Evolutionary conservation across 139 green algal species (phyloP), one percentile per base, ranked within the genome.

Genomic region (Closterium sp.): DNA sequence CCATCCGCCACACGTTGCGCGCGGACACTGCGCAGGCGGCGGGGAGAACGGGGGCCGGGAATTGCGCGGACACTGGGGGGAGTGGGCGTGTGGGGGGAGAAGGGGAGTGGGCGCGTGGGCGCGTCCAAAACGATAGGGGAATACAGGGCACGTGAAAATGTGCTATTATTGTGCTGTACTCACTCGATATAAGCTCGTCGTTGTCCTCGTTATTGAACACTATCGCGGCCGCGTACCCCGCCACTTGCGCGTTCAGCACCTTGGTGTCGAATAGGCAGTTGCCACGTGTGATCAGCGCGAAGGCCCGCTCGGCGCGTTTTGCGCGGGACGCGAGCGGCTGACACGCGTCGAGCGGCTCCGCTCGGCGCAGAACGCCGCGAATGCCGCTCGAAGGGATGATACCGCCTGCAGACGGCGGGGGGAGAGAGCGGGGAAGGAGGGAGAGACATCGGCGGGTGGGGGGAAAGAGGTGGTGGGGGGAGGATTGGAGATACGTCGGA

Each of bases 241-340:
- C 88, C 19, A 70, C 9, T 86, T 92, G 85, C 29, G 90, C 85
- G 70, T 92, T 73, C 85, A 50, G 70, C 7, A 92, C 84, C n/a
- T 89, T 92, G 70, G 31, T 89, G 70, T 87, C 70, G 31, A 91
- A 87, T 29, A 62, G 89, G 89, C 89, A 91, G 89, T 45, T 89
- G 70, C 70, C 70, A 42, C 89, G 73, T 31, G 89, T 30, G 70
- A 87, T 91, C 29, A 87, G 70, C 28, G 70, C 73, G 89, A 88
- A 91, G 10, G 87, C 85, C 29, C 30, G 85, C 85, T 88, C 85
- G 85, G 29, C 24, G 29, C 30, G 29, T 22, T 31, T 32, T 32
- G 22, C 29, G 29, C 29, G 29, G 85, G 13, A 6, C 29, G 85
- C 24, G 29, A 88, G 85, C 85, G 85, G 85, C 85, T 31, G 29